These are phyloP conservation scores for Andalucia godoyi DNA, from an alignment of 78 protist species.

Conservation along the genomic window DNA sequence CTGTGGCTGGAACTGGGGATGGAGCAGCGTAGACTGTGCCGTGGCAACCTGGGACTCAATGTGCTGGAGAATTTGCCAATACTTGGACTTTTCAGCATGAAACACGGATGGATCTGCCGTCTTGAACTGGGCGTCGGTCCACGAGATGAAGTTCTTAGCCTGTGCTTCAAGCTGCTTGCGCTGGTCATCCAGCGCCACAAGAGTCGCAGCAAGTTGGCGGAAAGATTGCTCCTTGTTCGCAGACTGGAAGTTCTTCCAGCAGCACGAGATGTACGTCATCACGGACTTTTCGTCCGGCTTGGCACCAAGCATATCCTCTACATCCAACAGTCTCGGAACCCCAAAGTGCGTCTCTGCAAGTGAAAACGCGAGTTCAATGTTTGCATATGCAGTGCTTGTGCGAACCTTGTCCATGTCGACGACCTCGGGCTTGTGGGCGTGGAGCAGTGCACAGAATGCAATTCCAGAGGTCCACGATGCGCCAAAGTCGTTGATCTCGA, in stretches of 20 bases:
- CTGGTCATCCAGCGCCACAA: not conserved
- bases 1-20: too few species aligned
- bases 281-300: conserved; percentile 68
- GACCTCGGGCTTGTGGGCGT: conserved; percentile 49
- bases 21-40: too few species aligned
- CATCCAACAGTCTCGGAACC: conserved; percentile 63
- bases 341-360: conserved; percentile 58
- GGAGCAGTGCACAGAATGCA: conserved; percentile 61
- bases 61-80: too few species aligned
- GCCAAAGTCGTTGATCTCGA: conserved; percentile 19
- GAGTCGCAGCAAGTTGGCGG: conserved; percentile 20
- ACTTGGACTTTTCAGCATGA: too few species aligned
- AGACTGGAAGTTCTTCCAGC: conserved; percentile 53
- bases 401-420: conserved; percentile 24
- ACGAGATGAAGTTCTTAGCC: not conserved
- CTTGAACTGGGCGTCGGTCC: too few species aligned
- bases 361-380: conserved; percentile 55
- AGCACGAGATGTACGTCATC: conserved; percentile 61
- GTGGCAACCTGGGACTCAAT: too few species aligned
- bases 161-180: not conserved
- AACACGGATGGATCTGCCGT: too few species aligned
- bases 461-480: conserved; percentile 35
- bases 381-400: conserved; percentile 32
- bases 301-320: conserved; percentile 44
- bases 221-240: conserved; percentile 31